These are phyloP conservation scores for Beauveria australis DNA, from an alignment of 2,329 filamentous ascomycete species.

Conservation along the genomic window DNA sequence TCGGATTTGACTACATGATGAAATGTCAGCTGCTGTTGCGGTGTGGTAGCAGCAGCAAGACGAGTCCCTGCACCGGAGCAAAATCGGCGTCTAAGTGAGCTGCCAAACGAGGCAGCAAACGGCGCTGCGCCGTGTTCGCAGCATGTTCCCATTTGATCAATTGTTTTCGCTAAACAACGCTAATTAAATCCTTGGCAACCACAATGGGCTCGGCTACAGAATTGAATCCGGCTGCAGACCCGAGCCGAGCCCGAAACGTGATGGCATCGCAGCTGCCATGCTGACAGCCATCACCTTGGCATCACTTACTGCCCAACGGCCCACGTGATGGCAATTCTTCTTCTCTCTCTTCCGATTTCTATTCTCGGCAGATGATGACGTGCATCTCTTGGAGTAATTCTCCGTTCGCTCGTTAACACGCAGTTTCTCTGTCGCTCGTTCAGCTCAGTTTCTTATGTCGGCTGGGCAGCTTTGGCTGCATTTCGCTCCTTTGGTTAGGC, in stretches of 20 bases:
- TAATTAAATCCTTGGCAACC: background rate
- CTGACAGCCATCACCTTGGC: background rate
- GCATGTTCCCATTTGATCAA: background rate
- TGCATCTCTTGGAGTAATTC: background rate
- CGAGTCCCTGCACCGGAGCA: background rate
- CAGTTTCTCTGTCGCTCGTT: slow-evolving; percentile 1
- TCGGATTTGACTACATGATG: background rate
- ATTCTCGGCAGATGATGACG: background rate
- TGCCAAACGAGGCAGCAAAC: background rate
- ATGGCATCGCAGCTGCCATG: slow-evolving; percentile 3
- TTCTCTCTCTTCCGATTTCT: background rate
- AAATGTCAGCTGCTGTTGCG: background rate
- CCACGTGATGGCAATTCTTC: background rate
- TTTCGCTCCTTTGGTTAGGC: slow-evolving; percentile 6
- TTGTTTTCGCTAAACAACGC: background rate
- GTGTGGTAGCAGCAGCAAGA: background rate
- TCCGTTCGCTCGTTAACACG: slow-evolving; percentile 4
- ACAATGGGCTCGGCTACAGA: background rate
- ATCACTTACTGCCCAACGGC: background rate
- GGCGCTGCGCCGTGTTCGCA: slow-evolving; percentile 2
- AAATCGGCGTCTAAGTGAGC: background rate
- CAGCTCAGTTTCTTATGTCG: background rate
- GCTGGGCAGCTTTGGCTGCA: background rate
- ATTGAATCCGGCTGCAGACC: background rate
- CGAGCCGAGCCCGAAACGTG: background rate